Evolutionary conservation across 306 rosid genomes (phyloP).

Genomic region (Sicyos edulis): DNA sequence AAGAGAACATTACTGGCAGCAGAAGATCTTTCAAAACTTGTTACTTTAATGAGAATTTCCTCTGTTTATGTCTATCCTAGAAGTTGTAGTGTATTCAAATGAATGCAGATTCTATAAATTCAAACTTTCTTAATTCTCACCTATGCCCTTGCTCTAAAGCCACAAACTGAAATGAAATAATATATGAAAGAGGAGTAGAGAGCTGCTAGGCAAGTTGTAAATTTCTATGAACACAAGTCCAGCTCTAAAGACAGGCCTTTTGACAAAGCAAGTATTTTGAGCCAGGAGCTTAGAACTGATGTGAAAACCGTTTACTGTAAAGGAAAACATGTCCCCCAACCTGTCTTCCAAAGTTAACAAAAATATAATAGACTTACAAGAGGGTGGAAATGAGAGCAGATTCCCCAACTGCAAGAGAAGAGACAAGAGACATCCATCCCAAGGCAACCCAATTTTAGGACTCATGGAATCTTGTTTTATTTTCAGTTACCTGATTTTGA

Average conservation of each 20-base stretch:
- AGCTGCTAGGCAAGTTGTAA: neutral
- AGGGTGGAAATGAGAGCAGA: neutral
- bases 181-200: slow-evolving; percentile 1
- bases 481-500: neutral
- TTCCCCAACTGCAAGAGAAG: slow-evolving; percentile 13
- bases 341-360: neutral
- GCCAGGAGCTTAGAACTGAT: neutral
- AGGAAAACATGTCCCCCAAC: neutral
- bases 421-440: slow-evolving; percentile 13
- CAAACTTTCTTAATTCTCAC: too few relatives aligned
- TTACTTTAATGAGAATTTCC: too few relatives aligned
- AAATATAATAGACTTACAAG: neutral
- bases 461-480: slow-evolving; percentile 6
- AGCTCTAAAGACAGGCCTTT: slow-evolving; percentile 11
- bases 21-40: neutral
- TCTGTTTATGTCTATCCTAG: too few relatives aligned
- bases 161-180: slow-evolving; percentile 1
- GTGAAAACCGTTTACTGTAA: neutral
- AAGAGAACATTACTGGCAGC: neutral
- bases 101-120: neutral
- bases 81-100: too few relatives aligned
- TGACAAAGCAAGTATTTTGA: slow-evolving; percentile 2
- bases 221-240: neutral
- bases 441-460: slow-evolving; percentile 10
- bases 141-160: neutral